Conservation (phyloP, 2,329 filamentous ascomycete species). For the Ophiostoma tasmaniense region DNA sequence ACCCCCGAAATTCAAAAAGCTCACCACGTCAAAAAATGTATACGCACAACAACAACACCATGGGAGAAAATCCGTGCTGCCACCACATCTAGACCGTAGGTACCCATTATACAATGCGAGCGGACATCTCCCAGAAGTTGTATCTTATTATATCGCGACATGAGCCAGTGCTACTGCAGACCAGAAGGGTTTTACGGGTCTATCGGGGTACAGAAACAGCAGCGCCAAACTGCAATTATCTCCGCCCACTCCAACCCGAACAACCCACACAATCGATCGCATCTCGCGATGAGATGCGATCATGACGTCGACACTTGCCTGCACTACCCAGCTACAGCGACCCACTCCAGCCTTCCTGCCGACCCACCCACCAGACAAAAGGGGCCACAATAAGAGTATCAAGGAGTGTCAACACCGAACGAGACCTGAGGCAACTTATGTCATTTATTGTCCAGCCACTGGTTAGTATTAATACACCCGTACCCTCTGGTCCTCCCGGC, state of each 20-base stretch:
- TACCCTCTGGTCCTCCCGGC: background rate
- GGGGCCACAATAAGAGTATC: constrained; percentile 3
- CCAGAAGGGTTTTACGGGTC: background rate
- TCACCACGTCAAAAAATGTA: too few species aligned
- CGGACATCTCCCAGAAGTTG: background rate
- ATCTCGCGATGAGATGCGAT: background rate
- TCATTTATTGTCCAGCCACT: background rate
- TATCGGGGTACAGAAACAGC: background rate
- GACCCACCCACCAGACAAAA: constrained; percentile 2
- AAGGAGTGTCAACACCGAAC: background rate
- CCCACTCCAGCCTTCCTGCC: background rate
- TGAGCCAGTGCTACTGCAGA: background rate
- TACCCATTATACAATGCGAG: background rate
- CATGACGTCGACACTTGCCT: background rate
- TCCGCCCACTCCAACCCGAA: background rate
- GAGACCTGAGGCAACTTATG: background rate
- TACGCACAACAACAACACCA: too few species aligned
- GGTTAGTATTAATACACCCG: background rate
- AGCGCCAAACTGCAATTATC: background rate
- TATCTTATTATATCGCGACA: background rate
- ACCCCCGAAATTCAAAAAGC: too few species aligned
- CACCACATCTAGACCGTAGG: too few species aligned
- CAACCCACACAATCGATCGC: background rate
- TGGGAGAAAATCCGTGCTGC: too few species aligned
- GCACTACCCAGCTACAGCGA: background rate